Evolutionary conservation across 305 asterid species (phyloP), one percentile per base, ranked within the genome.

Genomic region (Solanum hybrid): DNA sequence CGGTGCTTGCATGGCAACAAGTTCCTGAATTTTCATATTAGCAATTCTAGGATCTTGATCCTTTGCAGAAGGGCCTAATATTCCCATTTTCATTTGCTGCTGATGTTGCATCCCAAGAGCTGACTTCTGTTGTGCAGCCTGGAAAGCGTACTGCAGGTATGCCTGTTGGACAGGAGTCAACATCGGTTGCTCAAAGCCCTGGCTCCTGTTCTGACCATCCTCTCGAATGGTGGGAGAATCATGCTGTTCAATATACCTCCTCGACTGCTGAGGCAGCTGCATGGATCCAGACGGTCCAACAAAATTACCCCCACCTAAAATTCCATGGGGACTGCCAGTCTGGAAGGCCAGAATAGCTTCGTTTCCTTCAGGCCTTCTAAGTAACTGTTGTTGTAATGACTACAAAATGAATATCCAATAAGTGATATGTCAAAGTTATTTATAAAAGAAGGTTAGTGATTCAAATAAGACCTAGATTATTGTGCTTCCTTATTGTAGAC

Each of bases 351-450:
- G 90, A 91, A 91, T 92, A 77, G 97, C 93, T 57, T 95, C 99
- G 89, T 94, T 95, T 85, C 98, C 99, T 82, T 97, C 99, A 80
- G 98, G 95, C 92, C 98, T 95, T 91, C 97, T 95, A 90, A 95
- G 90, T 91, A 94, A 94, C 82, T 95, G 99, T 90, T 96, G 98
- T 87, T 93, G 98, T 91, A 95, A 91, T 24, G 95, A 87, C 98
- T 95, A 95, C 93, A 85, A 85, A 85, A 57, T 33, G 8, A 90
- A 88, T 57, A 57, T 83, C 67, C 39, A 84, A 61, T 74, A 75
- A 46, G 87, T 28, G 81, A 89, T 26, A 39, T 76, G 40, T 34
- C 8, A 51, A n/a, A 10, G 12, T 20, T 26, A 39, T 22, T 20
- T 29, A 57, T 69, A 34, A 73, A 80, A 89, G 80, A 36, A 36